A percentile compares a stretch with the other conserved stretches of the same genome.
phyloP scores from a whole-genome alignment of 169 alveolate genomes.

The Perkinsus marinus region DNA sequence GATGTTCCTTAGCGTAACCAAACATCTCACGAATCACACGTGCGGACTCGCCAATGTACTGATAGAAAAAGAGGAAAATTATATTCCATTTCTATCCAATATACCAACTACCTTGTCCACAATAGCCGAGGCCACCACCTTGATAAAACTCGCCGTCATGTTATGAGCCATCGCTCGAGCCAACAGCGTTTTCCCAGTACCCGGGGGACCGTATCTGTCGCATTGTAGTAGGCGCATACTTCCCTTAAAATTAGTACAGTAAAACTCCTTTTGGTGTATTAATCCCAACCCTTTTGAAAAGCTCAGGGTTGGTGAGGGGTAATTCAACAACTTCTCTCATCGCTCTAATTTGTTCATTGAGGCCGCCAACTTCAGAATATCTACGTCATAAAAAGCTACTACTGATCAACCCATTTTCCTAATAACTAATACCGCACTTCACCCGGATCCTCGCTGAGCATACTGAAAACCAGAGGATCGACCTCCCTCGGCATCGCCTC shows the following conservation, averaged over 20 bases:
- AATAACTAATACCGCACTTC: conserved; percentile 48
- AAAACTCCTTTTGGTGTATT: conserved; percentile 96
- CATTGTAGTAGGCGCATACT: neutral
- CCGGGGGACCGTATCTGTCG: conserved; percentile 96
- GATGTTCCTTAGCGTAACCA: conserved; percentile 93
- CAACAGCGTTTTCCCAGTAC: conserved; percentile 97
- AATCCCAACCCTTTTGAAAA: conserved; percentile 92
- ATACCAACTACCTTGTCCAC: conserved; percentile 72
- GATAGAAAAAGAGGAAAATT: neutral
- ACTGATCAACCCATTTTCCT: neutral
- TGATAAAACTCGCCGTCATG: conserved; percentile 84
- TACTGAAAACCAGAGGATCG: conserved; percentile 93
- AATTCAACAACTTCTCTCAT: conserved; percentile 95
- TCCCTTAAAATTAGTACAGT: neutral
- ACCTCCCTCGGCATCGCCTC: conserved; percentile 90
- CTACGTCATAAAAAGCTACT: neutral
- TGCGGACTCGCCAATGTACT: conserved; percentile 96
- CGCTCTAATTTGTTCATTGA: conserved; percentile 89
- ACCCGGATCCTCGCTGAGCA: conserved; percentile 91
- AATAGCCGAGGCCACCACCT: conserved; percentile 96
- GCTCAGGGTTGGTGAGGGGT: conserved; percentile 94
- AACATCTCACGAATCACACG: conserved; percentile 97
- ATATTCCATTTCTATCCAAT: neutral
- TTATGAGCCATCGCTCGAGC: conserved; percentile 98
- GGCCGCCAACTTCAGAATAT: conserved; percentile 83